Evolutionary conservation across 768 basidiomycete genomes (phyloP).

Genomic region (Holtermannia corniformis): DNA sequence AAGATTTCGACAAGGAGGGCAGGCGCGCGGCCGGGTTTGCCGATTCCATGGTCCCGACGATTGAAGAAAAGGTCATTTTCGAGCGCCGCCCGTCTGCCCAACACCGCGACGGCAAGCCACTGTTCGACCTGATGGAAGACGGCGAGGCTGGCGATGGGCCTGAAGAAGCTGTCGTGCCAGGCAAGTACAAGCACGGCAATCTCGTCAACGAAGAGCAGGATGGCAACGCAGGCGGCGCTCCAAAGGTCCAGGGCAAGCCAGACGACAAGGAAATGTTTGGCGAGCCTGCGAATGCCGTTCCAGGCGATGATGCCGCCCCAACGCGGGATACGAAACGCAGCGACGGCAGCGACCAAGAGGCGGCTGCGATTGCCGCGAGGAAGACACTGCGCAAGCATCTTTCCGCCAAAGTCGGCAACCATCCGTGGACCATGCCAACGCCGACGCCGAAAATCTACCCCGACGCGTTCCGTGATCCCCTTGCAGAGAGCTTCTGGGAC

Average conservation of each 20-base stretch:
- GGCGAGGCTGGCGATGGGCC: conserved; percentile 10
- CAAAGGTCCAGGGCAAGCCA: conserved; percentile 18
- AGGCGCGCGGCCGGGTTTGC: conserved; percentile 52
- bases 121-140: conserved; percentile 35
- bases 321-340: conserved; percentile 47
- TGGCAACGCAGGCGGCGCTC: conserved; percentile 20
- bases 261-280: conserved; percentile 44
- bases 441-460: conserved; percentile 64
- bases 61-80: conserved; percentile 57
- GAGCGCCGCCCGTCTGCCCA: conserved; percentile 46
- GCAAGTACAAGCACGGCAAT: conserved; percentile 26
- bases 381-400: conserved; percentile 52
- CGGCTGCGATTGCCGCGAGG: conserved; percentile 47
- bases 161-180: conserved; percentile 30
- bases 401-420: conserved; percentile 48
- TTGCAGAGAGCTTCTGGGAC: conserved; percentile 80
- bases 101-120: conserved; percentile 34
- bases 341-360: conserved; percentile 49
- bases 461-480: conserved; percentile 76
- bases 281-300: conserved; percentile 51
- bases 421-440: conserved; percentile 56
- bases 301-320: conserved; percentile 46
- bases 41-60: conserved; percentile 55
- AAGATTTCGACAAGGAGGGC: conserved; percentile 50
- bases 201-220: conserved; percentile 40